Evolutionary conservation across 1,284 basidiomycete genomes (phyloP).

Genomic region (Neonothopanus nambi): DNA sequence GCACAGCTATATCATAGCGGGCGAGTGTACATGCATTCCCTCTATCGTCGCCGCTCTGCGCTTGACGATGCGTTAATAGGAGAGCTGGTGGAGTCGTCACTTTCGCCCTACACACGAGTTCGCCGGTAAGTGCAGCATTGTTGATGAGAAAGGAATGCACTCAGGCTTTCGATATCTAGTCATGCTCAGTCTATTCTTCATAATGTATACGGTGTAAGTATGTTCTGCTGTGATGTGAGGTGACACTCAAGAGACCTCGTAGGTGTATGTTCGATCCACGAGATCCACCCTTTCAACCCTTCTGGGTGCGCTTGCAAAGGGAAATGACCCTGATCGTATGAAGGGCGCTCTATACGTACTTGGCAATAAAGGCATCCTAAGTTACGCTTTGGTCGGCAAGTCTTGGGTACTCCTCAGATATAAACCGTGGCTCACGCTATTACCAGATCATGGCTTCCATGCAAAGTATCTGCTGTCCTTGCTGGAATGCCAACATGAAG

Average conservation of each 20-base stretch:
- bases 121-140: slow-evolving; percentile 50
- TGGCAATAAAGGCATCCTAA: slow-evolving; percentile 74
- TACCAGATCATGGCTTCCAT: slow-evolving; percentile 66
- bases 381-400: slow-evolving; percentile 14
- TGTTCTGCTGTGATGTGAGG: slow-evolving; percentile 13
- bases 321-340: slow-evolving; percentile 89
- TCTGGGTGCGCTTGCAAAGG: slow-evolving; percentile 73
- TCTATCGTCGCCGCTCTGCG: slow-evolving; percentile 80
- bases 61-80: slow-evolving; percentile 80
- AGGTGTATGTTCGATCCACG: slow-evolving; percentile 85
- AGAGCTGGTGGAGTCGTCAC: slow-evolving; percentile 81
- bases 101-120: slow-evolving; percentile 84
- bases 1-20: slow-evolving; percentile 77
- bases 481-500: slow-evolving; percentile 86
- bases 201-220: slow-evolving; percentile 62
- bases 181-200: slow-evolving; percentile 76
- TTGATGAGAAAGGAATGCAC: slow-evolving; percentile 5
- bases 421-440: slow-evolving; percentile 3
- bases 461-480: slow-evolving; percentile 70
- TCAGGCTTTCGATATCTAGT: slow-evolving; percentile 38
- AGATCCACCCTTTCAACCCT: slow-evolving; percentile 71
- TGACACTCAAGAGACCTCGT: slow-evolving; percentile 8
- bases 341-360: slow-evolving; percentile 93
- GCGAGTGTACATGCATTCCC: slow-evolving; percentile 73
- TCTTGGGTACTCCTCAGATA: not conserved